phyloP scores from a whole-genome alignment of 2,329 filamentous ascomycete genomes.

The Karstenula rhodostoma region DNA sequence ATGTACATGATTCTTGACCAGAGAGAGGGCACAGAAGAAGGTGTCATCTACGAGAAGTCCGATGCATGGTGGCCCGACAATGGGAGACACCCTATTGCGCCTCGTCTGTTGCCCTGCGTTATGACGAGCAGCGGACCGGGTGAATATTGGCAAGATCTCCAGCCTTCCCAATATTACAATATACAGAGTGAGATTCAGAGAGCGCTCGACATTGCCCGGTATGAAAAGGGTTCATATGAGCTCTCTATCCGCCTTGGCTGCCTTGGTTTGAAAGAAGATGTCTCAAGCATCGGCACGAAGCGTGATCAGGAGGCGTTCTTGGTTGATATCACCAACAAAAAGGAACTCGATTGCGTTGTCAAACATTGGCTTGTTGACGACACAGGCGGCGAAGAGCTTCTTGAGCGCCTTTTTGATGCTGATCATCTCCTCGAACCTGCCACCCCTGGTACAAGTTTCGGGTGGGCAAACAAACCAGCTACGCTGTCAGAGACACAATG shows the following conservation, averaged over 20 bases:
- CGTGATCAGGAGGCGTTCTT: not conserved
- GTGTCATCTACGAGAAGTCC: conserved; percentile 26
- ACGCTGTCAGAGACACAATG: conserved; percentile 23
- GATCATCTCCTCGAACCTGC: conserved; percentile 35
- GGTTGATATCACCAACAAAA: conserved; percentile 12
- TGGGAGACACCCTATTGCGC: conserved; percentile 25
- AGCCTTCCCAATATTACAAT: conserved; percentile 19
- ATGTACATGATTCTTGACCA: conserved; percentile 36
- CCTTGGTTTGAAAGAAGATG: conserved; percentile 19
- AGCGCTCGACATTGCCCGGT: conserved; percentile 32
- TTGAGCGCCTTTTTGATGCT: conserved; percentile 27
- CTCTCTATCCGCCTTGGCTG: conserved; percentile 39
- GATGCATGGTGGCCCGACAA: conserved; percentile 38
- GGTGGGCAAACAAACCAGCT: conserved; percentile 28
- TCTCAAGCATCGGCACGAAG: conserved; percentile 13
- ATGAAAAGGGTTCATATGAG: conserved; percentile 36
- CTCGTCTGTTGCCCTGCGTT: conserved; percentile 25
- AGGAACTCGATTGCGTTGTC: conserved; percentile 23
- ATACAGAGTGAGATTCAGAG: conserved; percentile 29
- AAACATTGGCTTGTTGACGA: conserved; percentile 38
- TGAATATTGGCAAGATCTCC: conserved; percentile 30
- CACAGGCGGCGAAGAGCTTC: conserved; percentile 30
- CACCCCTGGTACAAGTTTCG: conserved; percentile 29
- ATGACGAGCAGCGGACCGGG: conserved; percentile 33
- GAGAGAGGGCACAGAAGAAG: conserved; percentile 29